Evolutionary conservation across 768 basidiomycete species (phyloP).

Genomic region (Hortiboletus flavorubellus): DNA sequence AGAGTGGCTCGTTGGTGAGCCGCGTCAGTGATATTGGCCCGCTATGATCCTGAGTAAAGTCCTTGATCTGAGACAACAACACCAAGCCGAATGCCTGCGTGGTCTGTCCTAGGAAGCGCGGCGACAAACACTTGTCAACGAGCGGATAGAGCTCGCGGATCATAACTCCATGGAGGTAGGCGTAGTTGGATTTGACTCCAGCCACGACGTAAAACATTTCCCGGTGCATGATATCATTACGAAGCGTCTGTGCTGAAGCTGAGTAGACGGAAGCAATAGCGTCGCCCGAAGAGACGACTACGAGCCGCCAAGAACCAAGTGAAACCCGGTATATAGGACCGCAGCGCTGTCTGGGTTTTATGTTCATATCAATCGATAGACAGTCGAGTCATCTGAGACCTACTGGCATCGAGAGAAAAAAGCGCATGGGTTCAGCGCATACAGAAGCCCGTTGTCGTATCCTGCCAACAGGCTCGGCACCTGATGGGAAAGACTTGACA

Average conservation of each 20-base stretch:
- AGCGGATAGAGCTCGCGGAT: slow-evolving; percentile 21
- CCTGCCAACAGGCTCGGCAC: slow-evolving; percentile 14
- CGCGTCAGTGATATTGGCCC: slow-evolving; percentile 13
- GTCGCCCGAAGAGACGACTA: slow-evolving; percentile 14
- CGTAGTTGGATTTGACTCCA: slow-evolving; percentile 6
- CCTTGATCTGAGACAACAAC: slow-evolving; percentile 13
- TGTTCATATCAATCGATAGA: background rate
- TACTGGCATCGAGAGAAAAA: slow-evolving; percentile 25
- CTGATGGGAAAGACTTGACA: background rate
- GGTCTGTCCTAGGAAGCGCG: slow-evolving; percentile 9
- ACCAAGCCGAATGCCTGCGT: slow-evolving; percentile 9
- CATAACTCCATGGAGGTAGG: slow-evolving; percentile 15
- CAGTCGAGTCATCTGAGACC: background rate
- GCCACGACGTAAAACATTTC: slow-evolving; percentile 14
- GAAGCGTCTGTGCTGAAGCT: slow-evolving; percentile 2
- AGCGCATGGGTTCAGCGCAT: slow-evolving; percentile 9
- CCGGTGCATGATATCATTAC: slow-evolving; percentile 7
- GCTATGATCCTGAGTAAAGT: background rate
- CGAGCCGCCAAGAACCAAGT: slow-evolving; percentile 16
- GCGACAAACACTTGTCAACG: slow-evolving; percentile 18
- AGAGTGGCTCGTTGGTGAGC: slow-evolving; percentile 20
- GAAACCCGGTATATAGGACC: slow-evolving; percentile 17
- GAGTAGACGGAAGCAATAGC: slow-evolving; percentile 12
- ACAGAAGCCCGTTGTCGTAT: slow-evolving; percentile 15
- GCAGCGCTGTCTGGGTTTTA: slow-evolving; percentile 6